Conservation (phyloP, 768 basidiomycete genomes). For the Podaxis mareebaensis region DNA sequence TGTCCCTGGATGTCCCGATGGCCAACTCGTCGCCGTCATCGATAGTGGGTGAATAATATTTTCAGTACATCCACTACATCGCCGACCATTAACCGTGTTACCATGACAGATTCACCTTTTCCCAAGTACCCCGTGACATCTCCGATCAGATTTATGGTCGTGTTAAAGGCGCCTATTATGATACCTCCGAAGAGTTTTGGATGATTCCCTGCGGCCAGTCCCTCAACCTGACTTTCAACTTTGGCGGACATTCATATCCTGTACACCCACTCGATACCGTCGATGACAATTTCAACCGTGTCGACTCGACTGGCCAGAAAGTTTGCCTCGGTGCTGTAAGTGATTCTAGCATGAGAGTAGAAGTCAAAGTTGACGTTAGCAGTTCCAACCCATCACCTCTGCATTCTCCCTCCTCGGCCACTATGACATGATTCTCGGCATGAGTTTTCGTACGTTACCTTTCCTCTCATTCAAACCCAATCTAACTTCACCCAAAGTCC, state of each 20-base stretch:
- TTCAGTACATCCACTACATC: background rate
- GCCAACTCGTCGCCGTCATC: conserved; percentile 69
- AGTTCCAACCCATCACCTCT: conserved; percentile 85
- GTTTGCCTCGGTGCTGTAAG: conserved; percentile 66
- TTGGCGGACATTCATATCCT: conserved; percentile 68
- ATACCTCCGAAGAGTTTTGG: conserved; percentile 58
- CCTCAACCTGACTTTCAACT: conserved; percentile 70
- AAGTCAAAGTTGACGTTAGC: conserved; percentile 18
- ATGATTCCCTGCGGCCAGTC: conserved; percentile 72
- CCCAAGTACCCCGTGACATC: conserved; percentile 32
- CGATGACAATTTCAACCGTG: conserved; percentile 59
- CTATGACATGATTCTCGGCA: conserved; percentile 83
- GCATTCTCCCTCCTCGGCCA: conserved; percentile 76
- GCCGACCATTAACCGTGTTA: background rate
- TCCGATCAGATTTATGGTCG: conserved; percentile 62
- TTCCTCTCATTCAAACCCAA: background rate
- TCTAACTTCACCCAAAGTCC: conserved; percentile 46
- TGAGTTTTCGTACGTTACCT: conserved; percentile 65
- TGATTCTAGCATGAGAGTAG: conserved; percentile 15
- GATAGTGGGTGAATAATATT: conserved; percentile 57
- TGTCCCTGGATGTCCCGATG: conserved; percentile 64
- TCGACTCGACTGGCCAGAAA: conserved; percentile 24
- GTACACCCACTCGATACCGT: conserved; percentile 76
- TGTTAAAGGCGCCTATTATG: conserved; percentile 53
- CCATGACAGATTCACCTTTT: background rate